A percentile compares a stretch with the other conserved stretches of the same genome.
These are phyloP conservation scores for Cutaneotrichosporon sp. DNA, from an alignment of 1,284 basidiomycete genomes.

Conservation along the genomic window DNA sequence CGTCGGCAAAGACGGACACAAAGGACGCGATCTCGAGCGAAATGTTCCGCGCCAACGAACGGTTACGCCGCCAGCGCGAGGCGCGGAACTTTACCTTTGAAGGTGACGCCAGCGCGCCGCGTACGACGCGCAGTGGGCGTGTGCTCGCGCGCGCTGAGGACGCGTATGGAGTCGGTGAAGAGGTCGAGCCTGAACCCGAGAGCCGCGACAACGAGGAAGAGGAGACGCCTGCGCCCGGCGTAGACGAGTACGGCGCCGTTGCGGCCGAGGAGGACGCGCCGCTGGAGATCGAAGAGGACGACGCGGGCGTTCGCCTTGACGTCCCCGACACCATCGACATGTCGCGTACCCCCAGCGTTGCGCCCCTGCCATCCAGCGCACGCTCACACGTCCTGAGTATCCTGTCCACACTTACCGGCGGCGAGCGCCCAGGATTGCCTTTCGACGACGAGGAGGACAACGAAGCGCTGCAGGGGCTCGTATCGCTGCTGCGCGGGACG, in stretches of 20 bases:
- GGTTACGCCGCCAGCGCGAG: conserved; percentile 35
- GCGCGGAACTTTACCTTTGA: conserved; percentile 45
- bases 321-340: neutral
- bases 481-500: conserved; percentile 64
- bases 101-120: conserved; percentile 41
- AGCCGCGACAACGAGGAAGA: neutral
- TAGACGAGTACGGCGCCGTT: conserved; percentile 1
- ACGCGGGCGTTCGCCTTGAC: conserved; percentile 1
- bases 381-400: conserved; percentile 24
- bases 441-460: conserved; percentile 38
- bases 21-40: conserved; percentile 22
- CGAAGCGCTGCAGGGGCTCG: conserved; percentile 49
- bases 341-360: neutral
- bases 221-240: neutral
- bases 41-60: conserved; percentile 42
- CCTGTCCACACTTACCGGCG: conserved; percentile 30
- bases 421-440: conserved; percentile 19
- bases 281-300: conserved; percentile 1
- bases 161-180: conserved; percentile 28
- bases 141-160: conserved; percentile 21
- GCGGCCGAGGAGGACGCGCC: conserved; percentile 5
- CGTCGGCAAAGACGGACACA: neutral
- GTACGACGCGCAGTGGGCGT: conserved; percentile 39
- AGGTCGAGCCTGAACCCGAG: conserved; percentile 1
- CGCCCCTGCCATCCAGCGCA: conserved; percentile 16